Evolutionary conservation across 495 filamentous ascomycete genomes (phyloP).

Genomic region (Penicillium silybi): DNA sequence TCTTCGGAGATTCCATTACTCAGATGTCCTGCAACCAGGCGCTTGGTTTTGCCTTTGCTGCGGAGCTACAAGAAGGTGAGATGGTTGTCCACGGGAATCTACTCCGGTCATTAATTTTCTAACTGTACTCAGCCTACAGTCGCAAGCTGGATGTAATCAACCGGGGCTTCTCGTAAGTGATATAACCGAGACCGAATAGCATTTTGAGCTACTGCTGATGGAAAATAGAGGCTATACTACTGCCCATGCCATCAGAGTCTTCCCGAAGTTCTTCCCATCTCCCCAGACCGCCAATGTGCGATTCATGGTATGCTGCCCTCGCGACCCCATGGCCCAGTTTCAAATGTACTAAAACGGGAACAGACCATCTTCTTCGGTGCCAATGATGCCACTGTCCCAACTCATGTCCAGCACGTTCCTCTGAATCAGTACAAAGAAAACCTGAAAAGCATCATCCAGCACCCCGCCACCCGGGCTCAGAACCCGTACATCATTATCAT

Average conservation of each 20-base stretch:
- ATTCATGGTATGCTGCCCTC: constrained; percentile 55
- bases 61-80: constrained; percentile 67
- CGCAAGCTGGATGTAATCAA: constrained; percentile 66
- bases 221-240: constrained; percentile 63
- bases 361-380: constrained; percentile 82
- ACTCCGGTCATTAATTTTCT: neutral
- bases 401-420: constrained; percentile 67
- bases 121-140: constrained; percentile 48
- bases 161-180: constrained; percentile 56
- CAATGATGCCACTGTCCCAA: constrained; percentile 72
- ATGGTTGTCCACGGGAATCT: neutral
- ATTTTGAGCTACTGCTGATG: neutral
- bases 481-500: constrained; percentile 69
- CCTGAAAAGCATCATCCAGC: constrained; percentile 62
- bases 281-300: constrained; percentile 54
- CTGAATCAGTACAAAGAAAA: constrained; percentile 69
- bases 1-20: constrained; percentile 81
- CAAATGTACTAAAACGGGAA: constrained; percentile 2
- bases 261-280: constrained; percentile 54
- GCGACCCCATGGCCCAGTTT: neutral
- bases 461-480: constrained; percentile 64
- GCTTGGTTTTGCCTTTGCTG: constrained; percentile 65
- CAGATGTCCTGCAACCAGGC: constrained; percentile 55
- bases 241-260: constrained; percentile 54
- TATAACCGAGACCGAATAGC: neutral